These are phyloP conservation scores for Eryngium alpinum DNA, from an alignment of 140 eudicot genomes.

Conservation along the genomic window DNA sequence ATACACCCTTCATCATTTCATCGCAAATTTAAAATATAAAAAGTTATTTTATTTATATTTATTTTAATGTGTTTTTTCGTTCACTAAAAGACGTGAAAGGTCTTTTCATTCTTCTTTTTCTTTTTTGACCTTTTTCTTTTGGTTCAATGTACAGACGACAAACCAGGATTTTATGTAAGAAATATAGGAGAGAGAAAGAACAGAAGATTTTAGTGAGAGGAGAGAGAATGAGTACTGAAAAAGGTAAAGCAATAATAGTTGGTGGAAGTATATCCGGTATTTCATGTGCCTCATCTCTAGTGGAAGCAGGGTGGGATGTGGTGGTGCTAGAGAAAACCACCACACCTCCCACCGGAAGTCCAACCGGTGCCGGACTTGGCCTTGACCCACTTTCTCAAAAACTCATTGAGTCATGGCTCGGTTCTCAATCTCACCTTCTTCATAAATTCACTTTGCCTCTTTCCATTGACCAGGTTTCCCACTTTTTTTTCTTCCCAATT, in stretches of 20 bases:
- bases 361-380: conserved; percentile 91
- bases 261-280: conserved; percentile 92
- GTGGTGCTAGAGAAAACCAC: conserved; percentile 66
- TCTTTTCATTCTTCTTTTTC: too few species aligned
- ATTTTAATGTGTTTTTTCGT: too few species aligned
- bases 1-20: too few species aligned
- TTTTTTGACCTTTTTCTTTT: too few species aligned
- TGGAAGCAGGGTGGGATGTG: conserved; percentile 73
- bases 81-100: too few species aligned
- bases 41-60: too few species aligned
- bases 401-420: conserved; percentile 57
- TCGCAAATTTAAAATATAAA: too few species aligned
- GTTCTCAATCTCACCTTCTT: conserved; percentile 30
- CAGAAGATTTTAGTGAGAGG: too few species aligned
- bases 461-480: conserved; percentile 56
- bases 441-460: conserved; percentile 50
- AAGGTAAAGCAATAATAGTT: conserved; percentile 55
- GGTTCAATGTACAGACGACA: too few species aligned
- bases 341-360: conserved; percentile 65
- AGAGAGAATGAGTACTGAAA: conserved; percentile 15
- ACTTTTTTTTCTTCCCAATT: background rate
- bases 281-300: conserved; percentile 61
- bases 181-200: too few species aligned
- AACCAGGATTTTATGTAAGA: too few species aligned
- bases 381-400: conserved; percentile 50